phyloP scores from a whole-genome alignment of 768 basidiomycete species.

The Gelatoporia subvermispora region DNA sequence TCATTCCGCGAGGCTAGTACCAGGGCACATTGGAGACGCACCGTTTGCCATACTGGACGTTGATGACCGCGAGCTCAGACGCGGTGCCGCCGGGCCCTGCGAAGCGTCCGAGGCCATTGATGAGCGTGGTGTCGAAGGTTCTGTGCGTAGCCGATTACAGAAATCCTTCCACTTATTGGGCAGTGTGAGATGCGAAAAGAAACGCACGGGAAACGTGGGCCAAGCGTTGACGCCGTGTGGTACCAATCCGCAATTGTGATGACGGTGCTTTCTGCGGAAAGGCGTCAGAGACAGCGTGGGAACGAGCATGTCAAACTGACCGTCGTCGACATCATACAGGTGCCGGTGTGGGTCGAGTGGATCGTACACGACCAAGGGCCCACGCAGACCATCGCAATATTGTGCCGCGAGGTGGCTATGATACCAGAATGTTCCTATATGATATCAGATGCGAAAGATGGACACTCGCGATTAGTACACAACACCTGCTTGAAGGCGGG shows the following conservation, averaged over 20 bases:
- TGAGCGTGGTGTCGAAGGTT: constrained; percentile 33
- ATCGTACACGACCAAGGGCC: constrained; percentile 30
- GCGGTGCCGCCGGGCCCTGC: constrained; percentile 28
- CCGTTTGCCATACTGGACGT: constrained; percentile 30
- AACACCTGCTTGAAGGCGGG: neutral
- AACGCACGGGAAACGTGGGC: neutral
- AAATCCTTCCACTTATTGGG: no score
- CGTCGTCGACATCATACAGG: constrained; percentile 29
- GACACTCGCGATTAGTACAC: neutral
- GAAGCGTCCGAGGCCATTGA: constrained; percentile 44
- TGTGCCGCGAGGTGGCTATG: constrained; percentile 38
- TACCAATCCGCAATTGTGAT: constrained; percentile 48
- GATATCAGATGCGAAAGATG: neutral
- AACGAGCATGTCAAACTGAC: constrained; percentile 5
- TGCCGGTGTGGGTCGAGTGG: constrained; percentile 23
- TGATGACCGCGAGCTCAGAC: constrained; percentile 32
- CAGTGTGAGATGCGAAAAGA: no score
- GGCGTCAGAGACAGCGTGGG: neutral
- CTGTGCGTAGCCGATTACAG: neutral
- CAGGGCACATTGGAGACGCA: constrained; percentile 26
- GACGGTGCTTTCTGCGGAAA: constrained; percentile 36
- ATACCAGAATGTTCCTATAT: constrained; percentile 32
- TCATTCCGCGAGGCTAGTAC: constrained; percentile 8
- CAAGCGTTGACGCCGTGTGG: constrained; percentile 10
- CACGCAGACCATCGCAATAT: constrained; percentile 41